Base-by-base conservation (phyloP, 257 asterid species). In the Solanum virginianum region DNA sequence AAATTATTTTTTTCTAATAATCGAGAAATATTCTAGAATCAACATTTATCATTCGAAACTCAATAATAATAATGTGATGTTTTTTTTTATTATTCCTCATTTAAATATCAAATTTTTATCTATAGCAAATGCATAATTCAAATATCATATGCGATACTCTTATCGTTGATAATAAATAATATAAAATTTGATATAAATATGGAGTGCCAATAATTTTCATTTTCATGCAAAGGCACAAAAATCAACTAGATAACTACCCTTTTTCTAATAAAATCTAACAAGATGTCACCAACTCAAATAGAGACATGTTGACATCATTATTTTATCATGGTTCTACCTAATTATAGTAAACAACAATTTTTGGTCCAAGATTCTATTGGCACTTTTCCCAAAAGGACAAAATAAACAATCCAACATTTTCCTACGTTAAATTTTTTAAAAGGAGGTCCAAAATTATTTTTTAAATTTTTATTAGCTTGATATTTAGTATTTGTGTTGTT, bases 111-210 rank as follows among this genome's bases (percentile, higher is more conserved):
- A 4, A 0, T 0, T 62, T 22, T 56, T 1, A 8, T 0, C 0
- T 9, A 18, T 18, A 0, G 8, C 12, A 57, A n/a, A 0, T 9
- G 0, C 4, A 55, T 55, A 3, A 6, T 16, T 55, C 3, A 2
- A 29, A 29, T 29, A 29, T 2, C 32, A 29, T 29, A 29, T 29
- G 32, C 0, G 2, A 29, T 29, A 16, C 4, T 2, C 9, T 14
- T 5, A 54, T 16, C n/a, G 16, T 4, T 6, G 16, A 54, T 0
- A 0, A 54, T 54, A 54, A 54, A 2, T 54, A 3, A 59, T 0
- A 17, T 18, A n/a, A 20, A 4, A 20, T 20, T 59, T 59, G 2
- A 20, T 20, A 59, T 59, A 59, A 20, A 59, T 10, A 59, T 59
- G 1, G 7, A 4, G 29, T 59, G 11, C 7, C 11, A 17, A 11